These are phyloP conservation scores for Pichia thaimueangensis DNA, from an alignment of 805 yeast species.

Conservation along the genomic window DNA sequence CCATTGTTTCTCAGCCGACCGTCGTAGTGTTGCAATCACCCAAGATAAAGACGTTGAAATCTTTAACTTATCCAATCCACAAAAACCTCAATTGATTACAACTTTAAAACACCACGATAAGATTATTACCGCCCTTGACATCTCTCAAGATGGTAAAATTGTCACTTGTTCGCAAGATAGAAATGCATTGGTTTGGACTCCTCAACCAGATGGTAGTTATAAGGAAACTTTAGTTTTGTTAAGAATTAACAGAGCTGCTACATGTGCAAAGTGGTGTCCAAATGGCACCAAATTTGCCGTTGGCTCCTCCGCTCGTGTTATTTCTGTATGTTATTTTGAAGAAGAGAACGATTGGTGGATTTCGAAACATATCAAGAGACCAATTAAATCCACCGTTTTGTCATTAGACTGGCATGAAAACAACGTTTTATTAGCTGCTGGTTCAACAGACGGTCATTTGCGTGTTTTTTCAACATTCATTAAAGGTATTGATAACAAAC, in stretches of 20 bases:
- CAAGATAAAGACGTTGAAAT: slow-evolving; percentile 71
- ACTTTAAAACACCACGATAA: slow-evolving; percentile 82
- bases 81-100: slow-evolving; percentile 57
- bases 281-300: slow-evolving; percentile 94
- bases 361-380: slow-evolving; percentile 92
- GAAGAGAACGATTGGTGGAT: slow-evolving; percentile 99
- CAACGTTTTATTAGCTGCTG: slow-evolving; percentile 78
- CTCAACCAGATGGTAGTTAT: slow-evolving; percentile 48
- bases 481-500: slow-evolving; percentile 82
- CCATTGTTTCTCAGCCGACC: slow-evolving; percentile 77
- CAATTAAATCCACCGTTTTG: slow-evolving; percentile 82
- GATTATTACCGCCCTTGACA: slow-evolving; percentile 89
- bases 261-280: slow-evolving; percentile 92
- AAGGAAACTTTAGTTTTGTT: slow-evolving; percentile 89
- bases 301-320: slow-evolving; percentile 89
- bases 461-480: slow-evolving; percentile 84
- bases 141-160: slow-evolving; percentile 80
- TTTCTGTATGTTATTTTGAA: slow-evolving; percentile 95
- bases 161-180: slow-evolving; percentile 98
- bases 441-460: slow-evolving; percentile 90
- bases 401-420: slow-evolving; percentile 91
- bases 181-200: slow-evolving; percentile 95
- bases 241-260: slow-evolving; percentile 93
- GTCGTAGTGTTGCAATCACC: slow-evolving; percentile 66
- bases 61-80: slow-evolving; percentile 47